Evolutionary conservation across 805 yeast species (phyloP).

Genomic region (Yamadazyma akitaensis): DNA sequence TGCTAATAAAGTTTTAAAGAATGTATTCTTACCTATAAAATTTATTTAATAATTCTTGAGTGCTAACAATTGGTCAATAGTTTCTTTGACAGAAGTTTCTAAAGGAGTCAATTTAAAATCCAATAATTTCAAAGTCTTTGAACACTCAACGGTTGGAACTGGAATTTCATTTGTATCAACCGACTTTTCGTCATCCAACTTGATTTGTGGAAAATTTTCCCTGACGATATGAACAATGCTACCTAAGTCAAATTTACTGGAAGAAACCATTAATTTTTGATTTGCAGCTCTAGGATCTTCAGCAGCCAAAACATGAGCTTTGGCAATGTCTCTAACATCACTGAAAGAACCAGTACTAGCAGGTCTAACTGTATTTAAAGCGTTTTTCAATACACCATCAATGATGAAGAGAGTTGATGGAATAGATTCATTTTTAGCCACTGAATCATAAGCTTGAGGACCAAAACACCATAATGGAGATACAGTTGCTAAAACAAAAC

Average conservation of each 20-base stretch:
- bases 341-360: constrained; percentile 20
- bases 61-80: constrained; percentile 2
- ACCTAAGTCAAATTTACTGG: constrained; percentile 12
- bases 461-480: constrained; percentile 49
- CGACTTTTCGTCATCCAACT: not conserved
- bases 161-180: not conserved
- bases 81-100: constrained; percentile 1
- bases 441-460: constrained; percentile 45
- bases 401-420: constrained; percentile 25
- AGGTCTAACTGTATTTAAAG: not conserved
- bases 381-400: constrained; percentile 22
- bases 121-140: not conserved
- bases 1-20: too few relatives aligned
- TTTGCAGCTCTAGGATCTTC: constrained; percentile 32
- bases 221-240: constrained; percentile 18
- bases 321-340: constrained; percentile 66
- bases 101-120: constrained; percentile 3
- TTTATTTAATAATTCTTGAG: not conserved
- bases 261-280: constrained; percentile 26
- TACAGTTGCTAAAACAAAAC: constrained; percentile 36
- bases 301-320: constrained; percentile 51
- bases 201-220: constrained; percentile 21
- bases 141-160: constrained; percentile 3
- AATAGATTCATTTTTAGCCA: constrained; percentile 15
- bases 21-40: too few relatives aligned